Conservation (phyloP, 2,329 filamentous ascomycete genomes). For the Botryotinia narcissicola region DNA sequence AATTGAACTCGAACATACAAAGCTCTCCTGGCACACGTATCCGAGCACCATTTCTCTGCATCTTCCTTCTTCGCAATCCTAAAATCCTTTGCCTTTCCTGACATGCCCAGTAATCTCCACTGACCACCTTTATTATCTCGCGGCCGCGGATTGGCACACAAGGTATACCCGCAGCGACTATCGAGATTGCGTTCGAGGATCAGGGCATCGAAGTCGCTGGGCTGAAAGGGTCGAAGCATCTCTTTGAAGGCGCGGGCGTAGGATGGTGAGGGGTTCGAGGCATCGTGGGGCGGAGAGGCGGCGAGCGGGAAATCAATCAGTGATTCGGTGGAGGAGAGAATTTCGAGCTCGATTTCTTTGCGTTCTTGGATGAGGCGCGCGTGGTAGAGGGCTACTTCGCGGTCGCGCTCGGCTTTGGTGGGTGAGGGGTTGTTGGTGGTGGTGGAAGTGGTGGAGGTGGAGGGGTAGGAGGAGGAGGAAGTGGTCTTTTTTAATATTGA, state of each 20-base stretch:
- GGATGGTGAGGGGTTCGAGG: constrained; percentile 51
- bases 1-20: constrained; percentile 89
- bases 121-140: constrained; percentile 56
- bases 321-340: constrained; percentile 68
- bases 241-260: constrained; percentile 66
- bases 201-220: constrained; percentile 83
- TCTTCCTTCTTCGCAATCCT: constrained; percentile 69
- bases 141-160: constrained; percentile 68
- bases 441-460: constrained; percentile 33
- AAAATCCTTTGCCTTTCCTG: constrained; percentile 52
- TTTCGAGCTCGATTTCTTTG: constrained; percentile 72
- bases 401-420: constrained; percentile 46
- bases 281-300: constrained; percentile 47
- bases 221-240: constrained; percentile 72
- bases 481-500: constrained; percentile 61
- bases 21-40: constrained; percentile 73
- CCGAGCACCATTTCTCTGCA: constrained; percentile 83
- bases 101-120: constrained; percentile 62
- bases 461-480: constrained; percentile 41
- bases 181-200: constrained; percentile 87
- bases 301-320: constrained; percentile 43
- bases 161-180: constrained; percentile 75
- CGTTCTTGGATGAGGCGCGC: constrained; percentile 78
- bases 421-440: constrained; percentile 24
- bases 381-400: constrained; percentile 74